Evolutionary conservation across 2,329 filamentous ascomycete species (phyloP), one percentile per base, ranked within the genome.

Genomic region (Gnomoniopsis smithogilvyi): DNA sequence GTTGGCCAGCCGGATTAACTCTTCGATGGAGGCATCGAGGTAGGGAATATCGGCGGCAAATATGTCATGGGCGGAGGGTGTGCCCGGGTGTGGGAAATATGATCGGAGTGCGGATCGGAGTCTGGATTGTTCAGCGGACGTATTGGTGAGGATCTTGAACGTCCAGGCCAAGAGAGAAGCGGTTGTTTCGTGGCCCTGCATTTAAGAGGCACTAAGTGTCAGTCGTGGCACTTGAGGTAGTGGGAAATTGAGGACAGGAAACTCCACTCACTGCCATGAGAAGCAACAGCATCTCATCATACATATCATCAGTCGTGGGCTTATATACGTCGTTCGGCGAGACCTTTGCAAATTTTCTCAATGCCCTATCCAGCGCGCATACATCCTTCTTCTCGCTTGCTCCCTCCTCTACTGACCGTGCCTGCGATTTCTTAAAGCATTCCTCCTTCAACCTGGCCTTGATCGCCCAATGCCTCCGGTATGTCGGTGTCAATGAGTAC

Each of bases 21-120:
- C 56, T 17, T 62, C 60, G 36, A 62, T 48, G 17, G 60, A 58
- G 22, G 51, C 60, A 41, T 62, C 53, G 8, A 62, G 56, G 36
- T 56, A 60, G 34, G 60, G 56, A 41, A 60, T 54, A n/a, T 59
- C 54, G 26, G 54, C 56, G 3, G 56, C 45, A 1, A 60, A 43
- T 22, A 62, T 60, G 24, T 36, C 57, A 8, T 56, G 48, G 17
- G 45, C 50, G 19, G 33, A 21, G 3, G 60, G 58, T 8, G 53
- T 55, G 49, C 15, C 22, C 3, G 56, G 50, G 17, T 46, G 14
- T 15, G 46, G 30, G 33, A 60, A 60, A 53, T 54, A 36, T 12
- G 46, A 46, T 6, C 54, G 46, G 36, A 60, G 54, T 14, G 57
- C 46, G 24, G 33, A 19, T n/a, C 58, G 54, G n/a, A 62, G 54